A percentile compares a stretch with the other conserved stretches of the same genome.
These are phyloP conservation scores for Xylogone sp. DNA, from an alignment of 2,329 filamentous ascomycete species.

Conservation along the genomic window DNA sequence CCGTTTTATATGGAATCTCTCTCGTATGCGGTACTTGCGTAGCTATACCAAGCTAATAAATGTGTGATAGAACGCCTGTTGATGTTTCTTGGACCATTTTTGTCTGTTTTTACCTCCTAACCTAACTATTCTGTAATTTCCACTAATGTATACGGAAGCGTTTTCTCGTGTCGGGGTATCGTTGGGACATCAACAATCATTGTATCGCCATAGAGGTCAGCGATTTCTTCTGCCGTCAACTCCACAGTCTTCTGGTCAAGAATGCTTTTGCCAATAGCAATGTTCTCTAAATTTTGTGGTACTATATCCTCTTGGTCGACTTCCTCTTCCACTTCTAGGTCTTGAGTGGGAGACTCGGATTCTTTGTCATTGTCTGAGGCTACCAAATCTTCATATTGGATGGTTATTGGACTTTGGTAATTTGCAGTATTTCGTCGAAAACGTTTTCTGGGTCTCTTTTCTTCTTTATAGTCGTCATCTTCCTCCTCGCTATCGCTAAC, in stretches of 20 bases:
- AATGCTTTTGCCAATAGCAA: no score
- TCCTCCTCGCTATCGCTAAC: constrained; percentile 45
- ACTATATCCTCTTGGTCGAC: constrained; percentile 5
- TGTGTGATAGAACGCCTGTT: no score
- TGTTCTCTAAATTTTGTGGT: background rate
- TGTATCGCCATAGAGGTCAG: background rate
- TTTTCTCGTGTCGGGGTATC: background rate
- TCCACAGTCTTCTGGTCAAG: no score
- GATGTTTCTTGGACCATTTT: no score
- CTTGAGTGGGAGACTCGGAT: constrained; percentile 14
- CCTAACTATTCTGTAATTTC: no score
- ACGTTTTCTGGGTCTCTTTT: constrained; percentile 69
- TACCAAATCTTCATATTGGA: constrained; percentile 44
- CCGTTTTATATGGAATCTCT: no score
- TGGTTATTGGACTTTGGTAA: constrained; percentile 50
- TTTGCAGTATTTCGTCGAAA: constrained; percentile 59
- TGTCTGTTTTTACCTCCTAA: no score
- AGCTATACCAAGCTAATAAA: no score
- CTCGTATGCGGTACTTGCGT: no score
- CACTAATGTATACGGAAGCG: background rate
- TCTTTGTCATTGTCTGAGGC: constrained; percentile 28
- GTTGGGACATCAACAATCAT: background rate
- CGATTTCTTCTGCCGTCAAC: background rate
- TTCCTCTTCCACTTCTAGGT: constrained; percentile 1
- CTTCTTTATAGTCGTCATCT: constrained; percentile 84